phyloP scores from a whole-genome alignment of 2,329 filamentous ascomycete genomes.

The Exophiala viscosa region DNA sequence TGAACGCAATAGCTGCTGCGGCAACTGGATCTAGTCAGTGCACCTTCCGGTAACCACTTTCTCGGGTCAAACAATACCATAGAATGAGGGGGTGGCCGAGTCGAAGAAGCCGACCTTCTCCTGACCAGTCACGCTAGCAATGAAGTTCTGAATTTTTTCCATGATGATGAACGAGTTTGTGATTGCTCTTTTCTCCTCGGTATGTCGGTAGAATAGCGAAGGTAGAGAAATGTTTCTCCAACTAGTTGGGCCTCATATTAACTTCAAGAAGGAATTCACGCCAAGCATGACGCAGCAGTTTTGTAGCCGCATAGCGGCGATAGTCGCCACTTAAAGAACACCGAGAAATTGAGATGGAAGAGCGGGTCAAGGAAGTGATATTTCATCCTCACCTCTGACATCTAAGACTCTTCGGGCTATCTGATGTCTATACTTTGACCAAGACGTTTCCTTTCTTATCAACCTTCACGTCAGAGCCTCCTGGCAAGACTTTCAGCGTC shows the following conservation, averaged over 20 bases:
- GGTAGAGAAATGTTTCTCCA: too few species aligned
- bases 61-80: slow-evolving; percentile 19
- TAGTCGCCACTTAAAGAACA: too few species aligned
- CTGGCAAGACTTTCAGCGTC: slow-evolving; percentile 73
- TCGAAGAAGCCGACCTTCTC: slow-evolving; percentile 28
- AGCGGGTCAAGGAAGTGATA: neutral
- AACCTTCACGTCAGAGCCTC: slow-evolving; percentile 58
- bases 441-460: slow-evolving; percentile 47
- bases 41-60: neutral
- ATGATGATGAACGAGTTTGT: neutral
- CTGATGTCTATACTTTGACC: slow-evolving; percentile 14
- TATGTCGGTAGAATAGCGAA: neutral
- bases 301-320: too few species aligned
- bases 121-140: slow-evolving; percentile 22
- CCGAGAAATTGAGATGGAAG: neutral
- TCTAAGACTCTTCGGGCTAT: neutral
- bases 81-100: slow-evolving; percentile 11
- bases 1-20: slow-evolving; percentile 79
- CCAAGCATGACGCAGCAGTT: slow-evolving; percentile 1
- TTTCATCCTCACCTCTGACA: neutral
- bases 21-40: slow-evolving; percentile 58
- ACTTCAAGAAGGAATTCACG: neutral
- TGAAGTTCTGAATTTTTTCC: slow-evolving; percentile 27
- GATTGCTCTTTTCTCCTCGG: neutral
- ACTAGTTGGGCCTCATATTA: too few species aligned